Evolutionary conservation across 2,329 filamentous ascomycete species (phyloP), one percentile per base, ranked within the genome.

Genomic region (Aspergillus sp.): DNA sequence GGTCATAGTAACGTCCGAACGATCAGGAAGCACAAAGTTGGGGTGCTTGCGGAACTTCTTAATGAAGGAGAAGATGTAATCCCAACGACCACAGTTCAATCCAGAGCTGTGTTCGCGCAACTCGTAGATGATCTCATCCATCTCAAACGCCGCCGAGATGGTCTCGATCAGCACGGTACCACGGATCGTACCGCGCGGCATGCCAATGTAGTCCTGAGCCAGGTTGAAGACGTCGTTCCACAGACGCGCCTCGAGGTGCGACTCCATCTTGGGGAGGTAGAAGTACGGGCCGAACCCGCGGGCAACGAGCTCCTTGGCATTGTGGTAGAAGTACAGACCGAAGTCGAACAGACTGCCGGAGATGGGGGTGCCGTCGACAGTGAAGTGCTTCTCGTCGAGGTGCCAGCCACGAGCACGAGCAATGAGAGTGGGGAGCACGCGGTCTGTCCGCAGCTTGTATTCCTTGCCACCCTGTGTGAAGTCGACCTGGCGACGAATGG

Each of bases 61-160:
- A 84, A 99, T 98, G 74, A 94, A 92, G 78, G 90, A 95, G 85
- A 99, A 99, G 81, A 99, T 98, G 85, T 99, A 99, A 77, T 99
- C 95, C 95, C 95, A 99, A 69, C 95, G 90, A 66, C 95, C 95
- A 80, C 95, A 98, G 87, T 99, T 99, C 73, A 99, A 87, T 51
- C 95, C 95, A 6, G 94, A 90, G 77, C 89, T 94, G 84, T 99
- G 95, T 75, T 98, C 94, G 63, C 95, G 90, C 68, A 99, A 89
- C 83, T 98, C 95, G 79, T 97, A 99, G 81, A 99, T 98, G 80
- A 99, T 98, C 87, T 99, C 95, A 72, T 99, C 95, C 95, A 99
- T 99, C 85, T 99, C 95, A 73, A 99, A 99, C 15, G 94, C 95
- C 45, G 95, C 95, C 47, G 94, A 86, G 77, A 99, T 98, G 59